Conservation (phyloP, 2,329 filamentous ascomycete species). For the Botrytis elliptica region DNA sequence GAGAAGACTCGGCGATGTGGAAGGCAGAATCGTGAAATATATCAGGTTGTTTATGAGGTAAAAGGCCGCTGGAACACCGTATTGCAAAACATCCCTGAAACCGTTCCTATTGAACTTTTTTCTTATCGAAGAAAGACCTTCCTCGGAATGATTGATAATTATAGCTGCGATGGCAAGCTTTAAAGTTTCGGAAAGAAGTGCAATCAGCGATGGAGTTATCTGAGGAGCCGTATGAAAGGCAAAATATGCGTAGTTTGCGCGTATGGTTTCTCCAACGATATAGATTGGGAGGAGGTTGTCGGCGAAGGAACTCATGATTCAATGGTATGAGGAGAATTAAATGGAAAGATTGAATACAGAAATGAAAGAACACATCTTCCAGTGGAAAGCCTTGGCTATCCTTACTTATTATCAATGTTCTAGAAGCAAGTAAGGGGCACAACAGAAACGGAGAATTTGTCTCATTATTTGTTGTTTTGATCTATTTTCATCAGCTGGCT, state of each 20-base stretch:
- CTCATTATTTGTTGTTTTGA: slow-evolving; percentile 5
- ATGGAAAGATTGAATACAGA: not conserved
- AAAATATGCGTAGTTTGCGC: slow-evolving; percentile 32
- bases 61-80: slow-evolving; percentile 29
- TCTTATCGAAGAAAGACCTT: slow-evolving; percentile 15
- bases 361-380: not conserved
- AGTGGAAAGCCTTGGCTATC: not conserved
- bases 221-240: slow-evolving; percentile 28
- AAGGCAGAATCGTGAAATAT: slow-evolving; percentile 30
- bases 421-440: not conserved
- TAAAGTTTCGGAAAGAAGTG: slow-evolving; percentile 27
- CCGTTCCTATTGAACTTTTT: slow-evolving; percentile 14
- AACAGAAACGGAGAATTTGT: not conserved
- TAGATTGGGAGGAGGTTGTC: slow-evolving; percentile 19
- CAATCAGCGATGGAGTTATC: slow-evolving; percentile 27
- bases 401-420: not conserved
- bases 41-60: slow-evolving; percentile 32
- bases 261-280: slow-evolving; percentile 26
- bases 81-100: slow-evolving; percentile 24
- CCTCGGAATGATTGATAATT: slow-evolving; percentile 22
- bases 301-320: slow-evolving; percentile 15
- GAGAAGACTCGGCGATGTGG: slow-evolving; percentile 28
- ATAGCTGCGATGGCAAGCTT: slow-evolving; percentile 27
- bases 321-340: not conserved
- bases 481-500: not conserved